Evolutionary conservation across 139 green algal genomes (phyloP).

Genomic region (Chlamydomonas asymmetrica): DNA sequence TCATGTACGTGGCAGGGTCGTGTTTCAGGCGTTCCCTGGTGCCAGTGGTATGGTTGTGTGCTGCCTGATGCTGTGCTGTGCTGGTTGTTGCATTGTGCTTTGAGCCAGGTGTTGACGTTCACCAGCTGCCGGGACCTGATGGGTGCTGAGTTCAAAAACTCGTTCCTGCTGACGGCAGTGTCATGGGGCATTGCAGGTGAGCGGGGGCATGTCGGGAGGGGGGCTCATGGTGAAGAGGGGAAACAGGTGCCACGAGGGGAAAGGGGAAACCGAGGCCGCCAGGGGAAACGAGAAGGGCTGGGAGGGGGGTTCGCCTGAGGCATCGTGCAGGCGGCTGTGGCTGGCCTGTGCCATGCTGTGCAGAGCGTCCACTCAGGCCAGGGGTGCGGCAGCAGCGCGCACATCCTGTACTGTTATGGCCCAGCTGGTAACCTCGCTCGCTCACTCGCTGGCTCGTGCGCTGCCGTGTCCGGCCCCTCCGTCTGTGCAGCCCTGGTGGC

Average conservation of each 20-base stretch:
- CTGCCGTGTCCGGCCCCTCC: background rate
- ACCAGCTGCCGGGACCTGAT: conserved; percentile 54
- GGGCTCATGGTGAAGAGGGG: background rate
- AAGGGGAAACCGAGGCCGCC: too few relatives aligned
- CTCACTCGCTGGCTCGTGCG: background rate
- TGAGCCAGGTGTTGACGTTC: conserved; percentile 61
- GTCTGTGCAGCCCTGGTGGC: conserved; percentile 5
- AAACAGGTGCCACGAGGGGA: too few relatives aligned
- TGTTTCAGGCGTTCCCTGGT: background rate
- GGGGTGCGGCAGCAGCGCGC: too few relatives aligned
- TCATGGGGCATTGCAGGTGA: conserved; percentile 49
- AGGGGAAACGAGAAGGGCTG: too few relatives aligned
- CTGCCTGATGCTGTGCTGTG: background rate
- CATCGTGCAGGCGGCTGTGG: too few relatives aligned
- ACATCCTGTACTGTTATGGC: too few relatives aligned
- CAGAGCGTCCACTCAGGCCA: too few relatives aligned
- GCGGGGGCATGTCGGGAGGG: too few relatives aligned
- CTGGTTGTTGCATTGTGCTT: conserved; percentile 36
- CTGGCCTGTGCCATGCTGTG: too few relatives aligned
- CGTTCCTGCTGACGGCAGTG: background rate
- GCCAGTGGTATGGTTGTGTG: background rate
- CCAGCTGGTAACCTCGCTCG: too few relatives aligned
- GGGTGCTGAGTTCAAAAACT: conserved; percentile 51
- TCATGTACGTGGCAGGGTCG: background rate
- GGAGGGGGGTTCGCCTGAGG: too few relatives aligned